These are phyloP conservation scores for Fonsecaea nubica DNA, from an alignment of 2,329 filamentous ascomycete genomes.

Conservation along the genomic window DNA sequence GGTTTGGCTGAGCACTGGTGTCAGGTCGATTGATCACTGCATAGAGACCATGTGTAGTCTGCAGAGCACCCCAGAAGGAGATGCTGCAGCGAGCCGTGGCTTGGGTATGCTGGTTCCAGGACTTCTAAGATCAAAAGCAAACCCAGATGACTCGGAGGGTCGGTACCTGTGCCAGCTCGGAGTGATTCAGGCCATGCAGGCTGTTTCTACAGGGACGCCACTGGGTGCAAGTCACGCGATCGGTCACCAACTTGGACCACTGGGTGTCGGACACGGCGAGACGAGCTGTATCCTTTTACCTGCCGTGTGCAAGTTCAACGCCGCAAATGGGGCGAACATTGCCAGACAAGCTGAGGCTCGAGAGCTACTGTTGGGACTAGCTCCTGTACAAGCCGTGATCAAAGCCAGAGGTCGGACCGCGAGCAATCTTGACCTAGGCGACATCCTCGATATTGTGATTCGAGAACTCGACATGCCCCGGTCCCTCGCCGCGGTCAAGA, in stretches of 20 bases:
- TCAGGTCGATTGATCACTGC: slow-evolving; percentile 44
- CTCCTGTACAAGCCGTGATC: neutral
- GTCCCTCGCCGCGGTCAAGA: slow-evolving; percentile 27
- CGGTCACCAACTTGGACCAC: slow-evolving; percentile 59
- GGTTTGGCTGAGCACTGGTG: slow-evolving; percentile 42
- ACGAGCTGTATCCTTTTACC: slow-evolving; percentile 64
- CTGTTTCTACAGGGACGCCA: slow-evolving; percentile 44
- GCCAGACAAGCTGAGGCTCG: slow-evolving; percentile 51
- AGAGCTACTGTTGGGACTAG: slow-evolving; percentile 19
- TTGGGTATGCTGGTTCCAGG: slow-evolving; percentile 38
- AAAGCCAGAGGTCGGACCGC: slow-evolving; percentile 2
- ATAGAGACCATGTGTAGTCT: slow-evolving; percentile 42
- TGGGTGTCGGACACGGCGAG: slow-evolving; percentile 65
- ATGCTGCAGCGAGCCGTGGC: slow-evolving; percentile 37
- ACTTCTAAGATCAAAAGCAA: slow-evolving; percentile 36
- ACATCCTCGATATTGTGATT: slow-evolving; percentile 30
- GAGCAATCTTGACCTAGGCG: slow-evolving; percentile 33
- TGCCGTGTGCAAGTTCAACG: slow-evolving; percentile 63
- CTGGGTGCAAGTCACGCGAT: slow-evolving; percentile 60
- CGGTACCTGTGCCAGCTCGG: slow-evolving; percentile 13
- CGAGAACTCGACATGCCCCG: slow-evolving; percentile 30
- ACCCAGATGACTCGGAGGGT: slow-evolving; percentile 12
- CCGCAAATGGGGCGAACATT: slow-evolving; percentile 48
- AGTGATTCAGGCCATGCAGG: slow-evolving; percentile 35
- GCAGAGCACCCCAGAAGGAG: slow-evolving; percentile 20